Evolutionary conservation across 345 rosid species (phyloP).

Genomic region (Erysimum cheiranthoides): DNA sequence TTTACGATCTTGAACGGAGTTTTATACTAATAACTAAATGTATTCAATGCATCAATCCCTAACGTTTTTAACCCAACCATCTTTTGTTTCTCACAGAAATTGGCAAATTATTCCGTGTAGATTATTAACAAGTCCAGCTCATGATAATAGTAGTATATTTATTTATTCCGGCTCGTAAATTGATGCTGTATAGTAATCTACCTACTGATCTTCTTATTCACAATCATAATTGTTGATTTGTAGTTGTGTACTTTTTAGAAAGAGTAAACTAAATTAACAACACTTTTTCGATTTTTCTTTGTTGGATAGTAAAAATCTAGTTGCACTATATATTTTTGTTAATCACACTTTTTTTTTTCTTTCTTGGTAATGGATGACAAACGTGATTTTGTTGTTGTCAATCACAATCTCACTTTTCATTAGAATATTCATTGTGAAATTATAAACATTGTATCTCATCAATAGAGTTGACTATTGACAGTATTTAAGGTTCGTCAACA

Average conservation of each 20-base stretch:
- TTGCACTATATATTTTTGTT: neutral
- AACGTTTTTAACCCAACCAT: neutral
- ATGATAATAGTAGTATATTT: neutral
- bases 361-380: slow-evolving; percentile 1
- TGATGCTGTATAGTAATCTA: neutral
- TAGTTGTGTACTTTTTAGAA: neutral
- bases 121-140: neutral
- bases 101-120: neutral
- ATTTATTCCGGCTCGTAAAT: neutral
- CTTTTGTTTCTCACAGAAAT: neutral
- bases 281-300: neutral
- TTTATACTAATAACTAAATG: neutral
- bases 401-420: neutral
- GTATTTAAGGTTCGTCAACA: neutral
- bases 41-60: neutral
- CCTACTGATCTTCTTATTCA: neutral
- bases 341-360: neutral
- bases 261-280: neutral
- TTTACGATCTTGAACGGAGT: neutral
- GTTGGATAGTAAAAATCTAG: neutral
- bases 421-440: neutral
- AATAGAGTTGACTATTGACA: slow-evolving; percentile 28
- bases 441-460: slow-evolving; percentile 10
- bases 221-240: neutral
- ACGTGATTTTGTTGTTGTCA: neutral